Conservation (phyloP, 2,329 filamentous ascomycete genomes). For the Aspergillus aculeatus region DNA sequence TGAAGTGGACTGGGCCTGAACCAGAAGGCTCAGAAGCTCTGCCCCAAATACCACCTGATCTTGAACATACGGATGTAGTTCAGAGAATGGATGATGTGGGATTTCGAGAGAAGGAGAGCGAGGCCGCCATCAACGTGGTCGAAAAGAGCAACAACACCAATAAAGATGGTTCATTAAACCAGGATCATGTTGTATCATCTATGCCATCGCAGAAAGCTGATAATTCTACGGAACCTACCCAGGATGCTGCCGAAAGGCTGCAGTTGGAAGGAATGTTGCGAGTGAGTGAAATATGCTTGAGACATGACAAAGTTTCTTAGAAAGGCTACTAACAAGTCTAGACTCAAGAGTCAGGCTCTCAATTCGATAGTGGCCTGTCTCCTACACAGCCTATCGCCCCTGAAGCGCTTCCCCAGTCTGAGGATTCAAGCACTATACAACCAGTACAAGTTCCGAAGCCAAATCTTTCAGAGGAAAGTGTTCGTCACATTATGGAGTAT, state of each 20-base stretch:
- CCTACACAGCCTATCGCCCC: conserved; percentile 29
- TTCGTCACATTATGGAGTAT: conserved; percentile 18
- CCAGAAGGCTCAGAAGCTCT: conserved; percentile 22
- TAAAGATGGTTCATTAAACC: neutral
- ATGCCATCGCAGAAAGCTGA: conserved; percentile 2
- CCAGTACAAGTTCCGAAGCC: conserved; percentile 5
- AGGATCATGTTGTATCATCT: neutral
- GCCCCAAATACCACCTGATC: conserved; percentile 29
- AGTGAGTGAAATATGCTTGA: conserved; percentile 10
- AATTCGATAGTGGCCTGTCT: conserved; percentile 23
- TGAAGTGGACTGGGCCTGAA: conserved; percentile 32
- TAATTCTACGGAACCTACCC: conserved; percentile 22
- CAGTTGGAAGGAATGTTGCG: conserved; percentile 35
- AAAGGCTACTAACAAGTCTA: conserved; percentile 11
- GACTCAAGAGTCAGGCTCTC: conserved; percentile 22
- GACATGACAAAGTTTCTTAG: neutral
- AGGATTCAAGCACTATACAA: conserved; percentile 12
- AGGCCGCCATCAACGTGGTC: neutral
- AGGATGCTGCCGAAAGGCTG: conserved; percentile 29
- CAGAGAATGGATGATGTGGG: conserved; percentile 29
- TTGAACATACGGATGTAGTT: conserved; percentile 30
- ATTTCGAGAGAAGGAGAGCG: conserved; percentile 14
- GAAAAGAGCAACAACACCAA: neutral
- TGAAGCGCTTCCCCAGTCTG: neutral
- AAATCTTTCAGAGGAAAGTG: conserved; percentile 20